phyloP scores from a whole-genome alignment of 495 filamentous ascomycete genomes.

The Tuber calosporum region DNA sequence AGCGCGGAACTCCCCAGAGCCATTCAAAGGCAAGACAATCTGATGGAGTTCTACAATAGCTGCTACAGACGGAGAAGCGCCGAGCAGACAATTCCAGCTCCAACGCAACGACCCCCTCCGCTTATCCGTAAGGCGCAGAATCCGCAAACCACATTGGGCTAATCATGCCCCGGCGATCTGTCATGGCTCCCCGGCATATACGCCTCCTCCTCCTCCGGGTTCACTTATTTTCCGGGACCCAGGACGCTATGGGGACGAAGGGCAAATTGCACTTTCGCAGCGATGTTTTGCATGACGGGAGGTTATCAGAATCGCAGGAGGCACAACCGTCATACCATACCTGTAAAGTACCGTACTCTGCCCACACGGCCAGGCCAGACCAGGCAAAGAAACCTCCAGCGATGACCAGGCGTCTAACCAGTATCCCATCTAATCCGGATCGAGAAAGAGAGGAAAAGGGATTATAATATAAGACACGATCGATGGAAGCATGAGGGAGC shows the following conservation, averaged over 20 bases:
- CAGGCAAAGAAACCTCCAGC: not conserved
- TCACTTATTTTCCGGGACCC: not conserved
- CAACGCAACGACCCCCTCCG: not conserved
- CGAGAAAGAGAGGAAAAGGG: not conserved
- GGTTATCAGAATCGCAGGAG: not conserved
- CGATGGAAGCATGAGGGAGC: not conserved
- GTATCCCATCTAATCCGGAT: not conserved
- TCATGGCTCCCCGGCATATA: not conserved
- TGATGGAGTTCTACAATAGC: not conserved
- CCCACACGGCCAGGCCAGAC: not conserved
- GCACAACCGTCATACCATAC: not conserved
- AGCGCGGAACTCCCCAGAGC: not conserved
- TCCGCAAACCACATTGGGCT: not conserved
- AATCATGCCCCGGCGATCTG: not conserved
- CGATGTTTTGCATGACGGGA: not conserved
- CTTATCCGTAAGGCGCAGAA: not conserved
- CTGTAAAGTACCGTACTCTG: not conserved
- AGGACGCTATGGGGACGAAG: not conserved
- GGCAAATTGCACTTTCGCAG: not conserved
- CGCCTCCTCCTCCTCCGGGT: no score
- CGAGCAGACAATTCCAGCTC: not conserved
- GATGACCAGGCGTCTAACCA: not conserved
- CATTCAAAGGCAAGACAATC: not conserved
- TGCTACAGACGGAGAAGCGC: not conserved
- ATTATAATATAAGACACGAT: not conserved